Conservation (phyloP, 495 filamentous ascomycete species). For the Aspergillus bertholletiae region DNA sequence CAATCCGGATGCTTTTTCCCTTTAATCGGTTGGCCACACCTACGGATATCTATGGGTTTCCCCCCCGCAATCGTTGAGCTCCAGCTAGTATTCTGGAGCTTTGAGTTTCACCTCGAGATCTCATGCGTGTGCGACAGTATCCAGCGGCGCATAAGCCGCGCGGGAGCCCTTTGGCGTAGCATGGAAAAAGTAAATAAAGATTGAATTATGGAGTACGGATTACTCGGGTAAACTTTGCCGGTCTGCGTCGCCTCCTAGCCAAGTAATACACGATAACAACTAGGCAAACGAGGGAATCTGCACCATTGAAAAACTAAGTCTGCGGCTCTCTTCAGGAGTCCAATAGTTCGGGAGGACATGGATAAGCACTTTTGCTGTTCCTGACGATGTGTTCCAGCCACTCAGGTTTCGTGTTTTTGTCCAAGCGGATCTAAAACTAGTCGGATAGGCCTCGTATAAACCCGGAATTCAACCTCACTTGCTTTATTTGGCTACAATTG, state of each 20-base stretch:
- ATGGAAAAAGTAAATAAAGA: too few relatives aligned
- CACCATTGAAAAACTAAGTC: not conserved
- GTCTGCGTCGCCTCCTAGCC: too few relatives aligned
- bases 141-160: not conserved
- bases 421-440: not conserved
- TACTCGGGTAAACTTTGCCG: not conserved
- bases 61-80: not conserved
- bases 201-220: too few relatives aligned
- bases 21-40: not conserved
- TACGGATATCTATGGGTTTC: not conserved
- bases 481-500: too few relatives aligned
- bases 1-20: not conserved
- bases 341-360: too few relatives aligned
- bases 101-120: not conserved
- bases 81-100: not conserved
- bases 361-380: conserved; percentile 4
- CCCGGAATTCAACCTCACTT: too few relatives aligned
- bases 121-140: not conserved
- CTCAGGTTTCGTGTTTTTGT: not conserved
- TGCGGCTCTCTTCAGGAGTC: not conserved
- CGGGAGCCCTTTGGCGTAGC: too few relatives aligned
- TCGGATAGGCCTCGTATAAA: too few relatives aligned
- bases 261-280: too few relatives aligned
- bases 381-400: conserved; percentile 2
- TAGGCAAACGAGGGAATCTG: too few relatives aligned